Percentiles rank a stretch among this genome's conserved stretches.
Conservation (phyloP, 2,329 filamentous ascomycete genomes). For the Neopestalotiopsis sp. region DNA sequence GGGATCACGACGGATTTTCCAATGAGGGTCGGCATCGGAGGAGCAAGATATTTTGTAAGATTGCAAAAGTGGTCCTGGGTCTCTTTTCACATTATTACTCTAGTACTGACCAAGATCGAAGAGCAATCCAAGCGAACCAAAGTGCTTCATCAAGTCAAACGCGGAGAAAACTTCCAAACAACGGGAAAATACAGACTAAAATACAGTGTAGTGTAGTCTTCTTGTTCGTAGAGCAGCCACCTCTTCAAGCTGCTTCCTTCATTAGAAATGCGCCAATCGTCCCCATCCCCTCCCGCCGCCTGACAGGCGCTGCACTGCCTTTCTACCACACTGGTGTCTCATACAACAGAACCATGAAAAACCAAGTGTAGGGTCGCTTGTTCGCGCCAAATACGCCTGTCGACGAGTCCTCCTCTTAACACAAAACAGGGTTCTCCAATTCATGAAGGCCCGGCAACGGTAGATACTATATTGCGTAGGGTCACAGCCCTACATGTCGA, state of each 20-base stretch:
- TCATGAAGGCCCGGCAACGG: not conserved
- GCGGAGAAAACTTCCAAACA: not conserved
- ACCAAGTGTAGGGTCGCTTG: too few species aligned
- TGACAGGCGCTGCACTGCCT: not conserved
- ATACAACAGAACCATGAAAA: not conserved
- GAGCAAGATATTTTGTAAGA: too few species aligned
- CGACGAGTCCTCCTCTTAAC: not conserved
- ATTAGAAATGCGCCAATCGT: not conserved
- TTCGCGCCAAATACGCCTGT: not conserved
- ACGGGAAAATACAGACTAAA: slow-evolving; percentile 16
- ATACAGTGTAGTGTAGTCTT: slow-evolving; percentile 12
- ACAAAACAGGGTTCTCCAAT: not conserved
- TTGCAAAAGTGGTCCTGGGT: too few species aligned
- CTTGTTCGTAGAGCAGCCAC: not conserved
- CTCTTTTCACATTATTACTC: not conserved
- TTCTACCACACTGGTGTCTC: not conserved
- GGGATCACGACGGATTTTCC: too few species aligned
- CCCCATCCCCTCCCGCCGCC: not conserved
- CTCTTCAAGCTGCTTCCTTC: not conserved
- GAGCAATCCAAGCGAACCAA: not conserved
- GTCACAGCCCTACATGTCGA: not conserved
- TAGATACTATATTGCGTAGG: too few species aligned
- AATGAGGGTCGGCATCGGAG: too few species aligned
- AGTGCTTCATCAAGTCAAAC: not conserved
- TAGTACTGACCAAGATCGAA: not conserved